Conservation (phyloP, 495 filamentous ascomycete species). For the Penicillium nucicola region DNA sequence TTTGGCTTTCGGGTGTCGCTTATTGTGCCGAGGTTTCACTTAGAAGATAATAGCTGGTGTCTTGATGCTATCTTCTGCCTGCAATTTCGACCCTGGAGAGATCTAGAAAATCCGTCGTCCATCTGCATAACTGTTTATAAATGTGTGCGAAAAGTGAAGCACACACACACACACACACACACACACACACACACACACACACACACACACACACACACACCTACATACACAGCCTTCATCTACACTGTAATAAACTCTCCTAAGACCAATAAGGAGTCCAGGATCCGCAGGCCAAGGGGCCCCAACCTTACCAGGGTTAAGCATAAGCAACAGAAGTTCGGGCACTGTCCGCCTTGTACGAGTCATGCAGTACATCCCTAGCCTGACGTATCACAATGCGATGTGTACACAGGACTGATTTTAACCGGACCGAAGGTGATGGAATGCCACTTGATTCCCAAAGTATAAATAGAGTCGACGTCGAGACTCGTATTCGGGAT, state of each 20-base stretch:
- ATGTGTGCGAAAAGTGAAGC: neutral
- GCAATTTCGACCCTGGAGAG: no score
- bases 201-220: no score
- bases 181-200: no score
- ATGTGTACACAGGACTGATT: neutral
- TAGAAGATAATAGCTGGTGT: no score
- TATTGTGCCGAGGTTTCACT: slow-evolving; percentile 13
- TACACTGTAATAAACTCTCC: slow-evolving; percentile 1
- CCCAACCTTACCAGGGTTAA: slow-evolving; percentile 49
- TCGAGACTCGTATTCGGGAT: slow-evolving; percentile 25
- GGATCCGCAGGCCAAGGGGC: slow-evolving; percentile 26
- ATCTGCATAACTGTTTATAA: no score
- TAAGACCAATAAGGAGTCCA: slow-evolving; percentile 20
- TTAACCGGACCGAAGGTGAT: no score
- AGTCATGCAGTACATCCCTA: slow-evolving; percentile 24
- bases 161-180: no score
- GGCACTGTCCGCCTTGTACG: slow-evolving; percentile 21
- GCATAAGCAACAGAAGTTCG: slow-evolving; percentile 38
- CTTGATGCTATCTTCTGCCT: no score
- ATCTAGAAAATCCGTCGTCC: no score
- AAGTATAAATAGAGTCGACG: no score
- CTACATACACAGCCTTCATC: slow-evolving; percentile 20
- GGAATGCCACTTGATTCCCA: no score
- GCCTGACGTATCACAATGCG: slow-evolving; percentile 24
- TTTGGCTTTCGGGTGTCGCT: slow-evolving; percentile 17